These are phyloP conservation scores for Corylus americana DNA, from an alignment of 306 rosid genomes.

Conservation along the genomic window DNA sequence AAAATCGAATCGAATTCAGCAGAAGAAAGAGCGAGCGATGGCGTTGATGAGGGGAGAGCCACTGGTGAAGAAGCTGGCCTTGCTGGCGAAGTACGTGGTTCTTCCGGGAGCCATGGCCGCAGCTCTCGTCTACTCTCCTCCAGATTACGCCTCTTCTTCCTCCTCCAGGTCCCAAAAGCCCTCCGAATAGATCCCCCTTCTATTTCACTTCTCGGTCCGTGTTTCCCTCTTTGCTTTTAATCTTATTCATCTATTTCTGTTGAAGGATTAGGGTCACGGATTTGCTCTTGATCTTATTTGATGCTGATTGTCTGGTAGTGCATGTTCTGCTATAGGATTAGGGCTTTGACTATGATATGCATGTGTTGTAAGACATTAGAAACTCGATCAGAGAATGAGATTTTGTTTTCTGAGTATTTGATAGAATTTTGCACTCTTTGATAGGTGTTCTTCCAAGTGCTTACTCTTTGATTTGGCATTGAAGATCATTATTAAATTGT, in stretches of 20 bases:
- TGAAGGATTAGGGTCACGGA: neutral
- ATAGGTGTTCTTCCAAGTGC: no score
- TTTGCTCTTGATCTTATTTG: neutral
- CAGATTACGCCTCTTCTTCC: slow-evolving; percentile 23
- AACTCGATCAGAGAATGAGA: neutral
- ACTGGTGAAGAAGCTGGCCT: slow-evolving; percentile 38
- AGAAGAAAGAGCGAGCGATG: slow-evolving; percentile 19
- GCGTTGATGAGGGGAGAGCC: slow-evolving; percentile 43
- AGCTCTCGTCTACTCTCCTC: slow-evolving; percentile 44
- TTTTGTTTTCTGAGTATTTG: neutral
- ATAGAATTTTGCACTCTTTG: neutral
- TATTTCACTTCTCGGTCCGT: slow-evolving; percentile 1
- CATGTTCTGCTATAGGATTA: neutral
- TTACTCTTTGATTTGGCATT: no score
- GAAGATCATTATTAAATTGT: no score
- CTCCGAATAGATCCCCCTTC: slow-evolving; percentile 14
- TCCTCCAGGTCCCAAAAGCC: slow-evolving; percentile 19
- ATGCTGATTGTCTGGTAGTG: neutral
- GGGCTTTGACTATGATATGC: neutral
- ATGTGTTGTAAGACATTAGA: neutral
- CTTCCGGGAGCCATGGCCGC: slow-evolving; percentile 47
- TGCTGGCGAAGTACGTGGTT: slow-evolving; percentile 30
- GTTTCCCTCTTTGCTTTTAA: neutral
- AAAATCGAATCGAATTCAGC: neutral
- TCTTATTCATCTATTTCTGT: neutral